Evolutionary conservation across 768 basidiomycete genomes (phyloP), one percentile per base, ranked within the genome.

Genomic region (Mycena latifolia): DNA sequence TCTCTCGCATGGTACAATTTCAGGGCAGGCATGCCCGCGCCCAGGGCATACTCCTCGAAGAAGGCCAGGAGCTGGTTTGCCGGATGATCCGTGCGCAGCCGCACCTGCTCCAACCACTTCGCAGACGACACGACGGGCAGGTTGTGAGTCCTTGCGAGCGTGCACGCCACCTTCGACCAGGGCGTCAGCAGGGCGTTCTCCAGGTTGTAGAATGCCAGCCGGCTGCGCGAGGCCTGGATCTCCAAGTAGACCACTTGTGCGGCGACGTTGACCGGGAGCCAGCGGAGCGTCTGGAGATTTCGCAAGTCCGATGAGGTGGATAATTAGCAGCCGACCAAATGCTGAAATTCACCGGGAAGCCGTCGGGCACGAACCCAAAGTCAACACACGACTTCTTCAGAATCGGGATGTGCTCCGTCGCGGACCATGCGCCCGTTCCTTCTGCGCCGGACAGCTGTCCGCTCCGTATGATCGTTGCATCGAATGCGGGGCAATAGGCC

Each of bases 231-330:
- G 12, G 15, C 9, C 28, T 48, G 51, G 15, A 66, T 61, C 51
- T 61, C 27, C 52, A 15, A 15, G 22, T 59, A 65, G 20, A 65
- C 54, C 41, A 60, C 64, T 33, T 65, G 27, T 5, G 64, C 64
- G 6, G 50, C 64, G 57, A 60, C 35, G 22, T 65, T 65, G 22
- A 65, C 52, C 6, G 64, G 64, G 22, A 65, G 64, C 64, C 64
- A 65, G 58, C 64, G 64, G 7, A 65, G 57, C 11, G 39, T 31
- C 57, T 65, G 24, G 10, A n/a, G 12, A 14, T 35, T 14, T 14
- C 33, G 33, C n/a, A n/a, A n/a, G n/a, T n/a, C n/a, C n/a, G n/a
- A n/a, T n/a, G n/a, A n/a, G n/a, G n/a, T n/a, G n/a, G n/a, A n/a
- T n/a, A n/a, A n/a, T n/a, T n/a, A 35, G 33, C 33, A 35, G 33